These are phyloP conservation scores for Rubroboletus satanas DNA, from an alignment of 768 basidiomycete species.

Conservation along the genomic window DNA sequence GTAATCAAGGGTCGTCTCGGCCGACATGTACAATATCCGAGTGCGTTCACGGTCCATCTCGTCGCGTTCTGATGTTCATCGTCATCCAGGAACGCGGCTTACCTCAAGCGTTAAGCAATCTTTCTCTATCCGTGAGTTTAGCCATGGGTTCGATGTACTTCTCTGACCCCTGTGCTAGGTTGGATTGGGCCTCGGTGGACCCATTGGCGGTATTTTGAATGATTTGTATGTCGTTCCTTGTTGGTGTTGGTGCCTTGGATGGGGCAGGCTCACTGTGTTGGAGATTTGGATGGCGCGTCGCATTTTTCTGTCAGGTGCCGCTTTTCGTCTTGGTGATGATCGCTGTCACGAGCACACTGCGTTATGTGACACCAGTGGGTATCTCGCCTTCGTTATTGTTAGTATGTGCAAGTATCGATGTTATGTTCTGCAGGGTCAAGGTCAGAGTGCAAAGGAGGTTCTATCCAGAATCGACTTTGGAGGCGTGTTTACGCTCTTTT, in stretches of 20 bases:
- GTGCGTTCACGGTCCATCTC: not conserved
- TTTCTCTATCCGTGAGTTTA: constrained; percentile 8
- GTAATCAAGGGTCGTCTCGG: constrained; percentile 8
- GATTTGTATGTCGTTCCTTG: constrained; percentile 5
- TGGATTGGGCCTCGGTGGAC: constrained; percentile 13
- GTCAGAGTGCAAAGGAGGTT: constrained; percentile 5
- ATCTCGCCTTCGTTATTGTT: not conserved
- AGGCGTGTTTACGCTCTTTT: constrained; percentile 6
- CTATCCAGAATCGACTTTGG: constrained; percentile 14
- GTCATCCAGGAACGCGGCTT: constrained; percentile 1
- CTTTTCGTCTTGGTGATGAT: constrained; percentile 4
- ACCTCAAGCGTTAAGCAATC: constrained; percentile 43
- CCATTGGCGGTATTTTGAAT: constrained; percentile 11
- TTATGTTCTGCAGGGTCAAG: constrained; percentile 2
- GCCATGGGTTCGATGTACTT: not conserved
- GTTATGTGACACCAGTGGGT: constrained; percentile 13
- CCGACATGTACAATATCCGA: constrained; percentile 11
- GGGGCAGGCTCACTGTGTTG: not conserved
- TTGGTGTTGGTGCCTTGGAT: not conserved
- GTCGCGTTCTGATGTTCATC: not conserved
- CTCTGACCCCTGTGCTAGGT: not conserved
- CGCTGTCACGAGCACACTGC: not conserved
- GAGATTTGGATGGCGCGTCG: constrained; percentile 19
- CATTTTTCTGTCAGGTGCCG: constrained; percentile 12
- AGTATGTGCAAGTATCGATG: not conserved